These are phyloP conservation scores for Monosporascus sp. DNA, from an alignment of 2,329 filamentous ascomycete genomes.

Conservation along the genomic window DNA sequence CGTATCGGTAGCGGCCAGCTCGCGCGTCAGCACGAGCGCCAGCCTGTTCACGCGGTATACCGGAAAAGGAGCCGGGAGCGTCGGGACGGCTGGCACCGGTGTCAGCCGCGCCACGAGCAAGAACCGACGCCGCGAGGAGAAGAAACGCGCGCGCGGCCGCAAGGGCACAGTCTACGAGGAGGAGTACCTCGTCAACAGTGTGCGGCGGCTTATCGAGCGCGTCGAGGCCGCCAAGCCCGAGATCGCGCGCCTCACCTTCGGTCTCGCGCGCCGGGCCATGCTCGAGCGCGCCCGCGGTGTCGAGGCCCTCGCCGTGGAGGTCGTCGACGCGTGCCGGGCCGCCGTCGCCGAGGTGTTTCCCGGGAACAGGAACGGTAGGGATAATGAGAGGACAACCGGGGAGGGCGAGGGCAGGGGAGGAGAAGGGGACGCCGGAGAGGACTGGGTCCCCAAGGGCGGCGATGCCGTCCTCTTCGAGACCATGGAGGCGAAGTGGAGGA, in stretches of 20 bases:
- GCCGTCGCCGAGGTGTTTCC: constrained; percentile 67
- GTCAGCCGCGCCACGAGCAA: constrained; percentile 77
- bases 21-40: constrained; percentile 74
- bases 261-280: constrained; percentile 76
- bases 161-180: constrained; percentile 98
- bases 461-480: constrained; percentile 49
- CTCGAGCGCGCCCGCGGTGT: constrained; percentile 77
- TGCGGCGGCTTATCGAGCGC: constrained; percentile 76
- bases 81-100: constrained; percentile 65
- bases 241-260: constrained; percentile 67
- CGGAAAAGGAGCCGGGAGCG: constrained; percentile 54
- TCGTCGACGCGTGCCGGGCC: constrained; percentile 62
- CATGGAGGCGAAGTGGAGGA: constrained; percentile 39
- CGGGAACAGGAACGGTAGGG: constrained; percentile 12
- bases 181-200: constrained; percentile 88
- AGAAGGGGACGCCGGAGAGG: constrained; percentile 21
- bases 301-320: constrained; percentile 67
- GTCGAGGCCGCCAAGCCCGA: constrained; percentile 71
- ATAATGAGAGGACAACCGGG: constrained; percentile 9
- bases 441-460: constrained; percentile 37
- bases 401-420: constrained; percentile 13
- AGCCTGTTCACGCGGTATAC: constrained; percentile 93
- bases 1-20: constrained; percentile 78
- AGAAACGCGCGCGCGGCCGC: constrained; percentile 89
- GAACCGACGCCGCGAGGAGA: constrained; percentile 84